Conservation (phyloP, 768 basidiomycete genomes). For the Boletus coccyginus region DNA sequence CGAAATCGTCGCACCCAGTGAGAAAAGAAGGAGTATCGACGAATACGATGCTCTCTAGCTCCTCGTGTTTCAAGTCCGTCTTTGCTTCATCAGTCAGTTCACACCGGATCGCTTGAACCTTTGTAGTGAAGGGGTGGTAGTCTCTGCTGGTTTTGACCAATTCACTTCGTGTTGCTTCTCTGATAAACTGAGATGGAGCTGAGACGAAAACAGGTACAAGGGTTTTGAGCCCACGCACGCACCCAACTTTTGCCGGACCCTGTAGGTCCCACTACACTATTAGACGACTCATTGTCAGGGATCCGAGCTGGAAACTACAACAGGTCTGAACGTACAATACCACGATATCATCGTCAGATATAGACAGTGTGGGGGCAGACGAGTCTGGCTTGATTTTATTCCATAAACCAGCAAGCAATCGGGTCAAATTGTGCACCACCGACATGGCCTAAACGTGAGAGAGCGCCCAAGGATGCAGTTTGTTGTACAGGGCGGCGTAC, state of each 20-base stretch:
- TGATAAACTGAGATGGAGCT: conserved; percentile 10
- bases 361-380: neutral
- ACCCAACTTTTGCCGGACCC: conserved; percentile 24
- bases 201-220: neutral
- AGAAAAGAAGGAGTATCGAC: conserved; percentile 22
- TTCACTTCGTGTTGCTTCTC: conserved; percentile 3
- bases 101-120: conserved; percentile 13
- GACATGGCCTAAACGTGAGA: neutral
- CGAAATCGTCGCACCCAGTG: conserved; percentile 4
- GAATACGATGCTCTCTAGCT: conserved; percentile 13
- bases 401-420: conserved; percentile 1
- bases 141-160: neutral
- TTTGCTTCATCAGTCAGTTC: conserved; percentile 10
- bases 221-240: neutral
- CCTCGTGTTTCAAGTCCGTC: neutral
- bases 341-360: conserved; percentile 18
- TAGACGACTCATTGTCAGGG: neutral
- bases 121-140: conserved; percentile 3
- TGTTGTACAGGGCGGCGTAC: neutral
- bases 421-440: neutral
- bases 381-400: conserved; percentile 14
- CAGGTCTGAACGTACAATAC: conserved; percentile 14
- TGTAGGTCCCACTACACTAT: conserved; percentile 18
- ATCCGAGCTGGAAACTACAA: neutral
- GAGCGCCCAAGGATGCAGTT: neutral